These are phyloP conservation scores for Cyberlindnera mrakii DNA, from an alignment of 805 yeast genomes.

Conservation along the genomic window DNA sequence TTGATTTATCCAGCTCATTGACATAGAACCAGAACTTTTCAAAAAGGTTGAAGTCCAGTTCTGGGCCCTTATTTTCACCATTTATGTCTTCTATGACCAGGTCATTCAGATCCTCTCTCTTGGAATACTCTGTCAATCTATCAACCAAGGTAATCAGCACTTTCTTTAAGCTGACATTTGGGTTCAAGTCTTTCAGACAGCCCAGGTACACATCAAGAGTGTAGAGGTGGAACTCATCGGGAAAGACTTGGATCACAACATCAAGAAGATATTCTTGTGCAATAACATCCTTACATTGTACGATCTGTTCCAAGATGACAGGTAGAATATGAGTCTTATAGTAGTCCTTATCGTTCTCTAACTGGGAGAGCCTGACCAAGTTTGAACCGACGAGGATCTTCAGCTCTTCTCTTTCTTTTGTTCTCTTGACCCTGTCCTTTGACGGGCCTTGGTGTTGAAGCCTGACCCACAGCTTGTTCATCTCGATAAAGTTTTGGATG, in stretches of 20 bases:
- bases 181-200: constrained; percentile 61
- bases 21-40: constrained; percentile 63
- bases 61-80: constrained; percentile 7
- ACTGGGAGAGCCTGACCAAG: constrained; percentile 80
- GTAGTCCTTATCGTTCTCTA: constrained; percentile 57
- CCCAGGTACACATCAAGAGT: constrained; percentile 64
- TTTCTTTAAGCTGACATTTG: constrained; percentile 60
- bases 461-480: constrained; percentile 98
- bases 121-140: constrained; percentile 53
- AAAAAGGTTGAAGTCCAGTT: constrained; percentile 37
- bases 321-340: constrained; percentile 58
- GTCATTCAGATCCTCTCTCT: constrained; percentile 28
- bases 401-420: constrained; percentile 77
- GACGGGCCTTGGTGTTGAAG: constrained; percentile 94
- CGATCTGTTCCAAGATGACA: constrained; percentile 76
- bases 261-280: constrained; percentile 92
- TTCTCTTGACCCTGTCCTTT: constrained; percentile 68
- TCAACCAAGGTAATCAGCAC: constrained; percentile 67
- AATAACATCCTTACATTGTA: constrained; percentile 84
- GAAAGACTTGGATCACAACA: constrained; percentile 89
- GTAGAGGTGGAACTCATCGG: constrained; percentile 80
- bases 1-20: constrained; percentile 43
- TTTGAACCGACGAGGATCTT: constrained; percentile 91
- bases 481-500: constrained; percentile 84
- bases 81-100: constrained; percentile 10